A percentile compares a stretch with the other conserved stretches of the same genome.
Conservation (phyloP, 495 filamentous ascomycete genomes). For the Lentithecium fluviatile region DNA sequence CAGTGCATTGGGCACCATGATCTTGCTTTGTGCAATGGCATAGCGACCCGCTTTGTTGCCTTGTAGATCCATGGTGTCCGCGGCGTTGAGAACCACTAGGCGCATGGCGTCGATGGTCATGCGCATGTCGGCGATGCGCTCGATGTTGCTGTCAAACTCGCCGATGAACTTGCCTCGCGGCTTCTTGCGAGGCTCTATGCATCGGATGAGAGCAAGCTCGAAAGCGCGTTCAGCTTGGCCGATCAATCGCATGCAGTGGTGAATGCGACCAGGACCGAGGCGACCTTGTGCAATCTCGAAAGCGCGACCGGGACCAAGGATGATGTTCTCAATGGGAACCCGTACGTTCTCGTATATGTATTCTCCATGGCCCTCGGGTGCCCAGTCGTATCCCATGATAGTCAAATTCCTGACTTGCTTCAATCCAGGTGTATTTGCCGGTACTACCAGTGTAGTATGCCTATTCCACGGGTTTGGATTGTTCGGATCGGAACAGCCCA, state of each 20-base stretch:
- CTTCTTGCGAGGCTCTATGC: slow-evolving; percentile 43
- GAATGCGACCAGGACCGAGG: slow-evolving; percentile 46
- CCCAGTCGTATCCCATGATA: slow-evolving; percentile 48
- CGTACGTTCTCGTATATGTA: slow-evolving; percentile 46
- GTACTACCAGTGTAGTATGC: slow-evolving; percentile 45
- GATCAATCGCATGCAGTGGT: slow-evolving; percentile 48
- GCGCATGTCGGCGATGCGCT: slow-evolving; percentile 45
- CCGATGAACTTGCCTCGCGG: slow-evolving; percentile 46
- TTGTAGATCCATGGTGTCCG: slow-evolving; percentile 44
- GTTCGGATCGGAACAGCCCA: slow-evolving; percentile 46
- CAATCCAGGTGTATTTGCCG: slow-evolving; percentile 41
- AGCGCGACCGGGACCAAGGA: slow-evolving; percentile 47
- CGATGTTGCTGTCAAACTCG: slow-evolving; percentile 47
- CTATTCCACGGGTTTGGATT: slow-evolving; percentile 45
- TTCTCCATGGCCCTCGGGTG: slow-evolving; percentile 48
- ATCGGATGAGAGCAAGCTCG: slow-evolving; percentile 44
- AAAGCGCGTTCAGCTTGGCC: slow-evolving; percentile 46
- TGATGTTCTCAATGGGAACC: slow-evolving; percentile 44
- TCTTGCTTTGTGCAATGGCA: slow-evolving; percentile 47
- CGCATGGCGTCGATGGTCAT: slow-evolving; percentile 43
- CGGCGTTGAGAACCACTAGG: slow-evolving; percentile 46
- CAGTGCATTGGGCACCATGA: slow-evolving; percentile 43
- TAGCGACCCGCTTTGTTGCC: slow-evolving; percentile 45
- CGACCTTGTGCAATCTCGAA: slow-evolving; percentile 49
- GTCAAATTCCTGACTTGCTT: slow-evolving; percentile 44